Base-by-base conservation (phyloP, 306 rosid genomes). In the Inga oerstediana region DNA sequence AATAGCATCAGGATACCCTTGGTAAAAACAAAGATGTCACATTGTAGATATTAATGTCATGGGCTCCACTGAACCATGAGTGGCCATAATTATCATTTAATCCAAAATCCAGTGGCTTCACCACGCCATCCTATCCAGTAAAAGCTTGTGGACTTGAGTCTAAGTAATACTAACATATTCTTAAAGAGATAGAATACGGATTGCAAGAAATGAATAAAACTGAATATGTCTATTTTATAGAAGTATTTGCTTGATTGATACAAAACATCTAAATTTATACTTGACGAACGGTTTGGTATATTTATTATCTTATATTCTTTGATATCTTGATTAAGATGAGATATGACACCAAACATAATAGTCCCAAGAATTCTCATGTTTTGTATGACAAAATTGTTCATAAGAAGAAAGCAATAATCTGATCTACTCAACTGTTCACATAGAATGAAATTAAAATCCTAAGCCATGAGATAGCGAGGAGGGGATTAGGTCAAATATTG, bases 41-140 rank as follows among this genome's bases (percentile, higher is more conserved):
- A 64, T 27, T 74, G 78, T 19, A 35, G 62, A 52, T 72, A 67
- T 78, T 15, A 83, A 67, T 44, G 61, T 24, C 27, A 56, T 72
- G 82, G 90, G 77, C 83, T 81, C 91, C 84, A 84, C 67, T 5
- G 13, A 48, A 9, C 7, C 58, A 79, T 70, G 66, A 62, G 85
- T 14, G 68, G 89, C 88, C 90, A 66, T 86, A 89, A 87, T n/a
- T 73, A 79, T 86, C 78, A 87, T 90, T 92, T 74, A 49, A 86
- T 90, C 94, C 79, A 56, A 83, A 79, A n/a, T 46, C 74, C 48
- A 12, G 79, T 79, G 90, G 70, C 30, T 64, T 83, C 76, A 81
- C 76, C 7, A 69, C 17, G 32, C 32, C 34, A 82, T 71, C 84
- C 59, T 24, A 7, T 72, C 58, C 3, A 4, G 56, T 37, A 78